A percentile compares a stretch with the other conserved stretches of the same genome.
These are phyloP conservation scores for Podospora pseudocomata DNA, from an alignment of 495 filamentous ascomycete genomes.

Conservation along the genomic window DNA sequence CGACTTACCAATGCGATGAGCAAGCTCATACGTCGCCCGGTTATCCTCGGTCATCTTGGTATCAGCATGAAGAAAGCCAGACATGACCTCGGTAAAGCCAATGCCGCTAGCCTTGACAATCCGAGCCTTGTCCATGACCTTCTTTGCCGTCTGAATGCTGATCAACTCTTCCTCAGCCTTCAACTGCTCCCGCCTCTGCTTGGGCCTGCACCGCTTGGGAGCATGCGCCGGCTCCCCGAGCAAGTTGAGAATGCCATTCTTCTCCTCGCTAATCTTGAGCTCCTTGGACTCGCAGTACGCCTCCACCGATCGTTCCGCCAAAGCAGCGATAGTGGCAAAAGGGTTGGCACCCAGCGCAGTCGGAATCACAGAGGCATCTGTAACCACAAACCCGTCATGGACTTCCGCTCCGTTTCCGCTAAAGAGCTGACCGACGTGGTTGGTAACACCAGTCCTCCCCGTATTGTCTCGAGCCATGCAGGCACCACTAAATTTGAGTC, in stretches of 20 bases:
- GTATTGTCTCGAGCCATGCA: conserved; percentile 59
- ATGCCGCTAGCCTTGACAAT: conserved; percentile 47
- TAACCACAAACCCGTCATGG: conserved; percentile 57
- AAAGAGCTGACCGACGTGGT: conserved; percentile 60
- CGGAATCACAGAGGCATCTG: conserved; percentile 61
- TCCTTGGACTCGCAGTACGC: conserved; percentile 39
- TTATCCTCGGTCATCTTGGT: conserved; percentile 44
- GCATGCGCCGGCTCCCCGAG: conserved; percentile 40
- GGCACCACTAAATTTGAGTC: conserved; percentile 45
- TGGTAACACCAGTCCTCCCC: conserved; percentile 57
- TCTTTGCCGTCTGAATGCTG: conserved; percentile 35
- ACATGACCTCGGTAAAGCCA: conserved; percentile 63
- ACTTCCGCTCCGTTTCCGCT: conserved; percentile 48
- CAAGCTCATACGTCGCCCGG: conserved; percentile 52
- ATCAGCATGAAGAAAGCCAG: conserved; percentile 56
- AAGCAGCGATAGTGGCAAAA: conserved; percentile 65
- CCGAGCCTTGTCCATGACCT: conserved; percentile 41
- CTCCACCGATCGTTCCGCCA: conserved; percentile 61
- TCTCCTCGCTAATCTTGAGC: conserved; percentile 48
- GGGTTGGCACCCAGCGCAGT: conserved; percentile 64
- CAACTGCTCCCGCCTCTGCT: conserved; percentile 13
- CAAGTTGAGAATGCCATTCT: conserved; percentile 50
- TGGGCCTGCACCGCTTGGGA: conserved; percentile 17
- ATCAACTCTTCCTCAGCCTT: conserved; percentile 30
- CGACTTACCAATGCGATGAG: conserved; percentile 50